Conservation (phyloP, 345 rosid genomes). For the Hibiscus trionum region DNA sequence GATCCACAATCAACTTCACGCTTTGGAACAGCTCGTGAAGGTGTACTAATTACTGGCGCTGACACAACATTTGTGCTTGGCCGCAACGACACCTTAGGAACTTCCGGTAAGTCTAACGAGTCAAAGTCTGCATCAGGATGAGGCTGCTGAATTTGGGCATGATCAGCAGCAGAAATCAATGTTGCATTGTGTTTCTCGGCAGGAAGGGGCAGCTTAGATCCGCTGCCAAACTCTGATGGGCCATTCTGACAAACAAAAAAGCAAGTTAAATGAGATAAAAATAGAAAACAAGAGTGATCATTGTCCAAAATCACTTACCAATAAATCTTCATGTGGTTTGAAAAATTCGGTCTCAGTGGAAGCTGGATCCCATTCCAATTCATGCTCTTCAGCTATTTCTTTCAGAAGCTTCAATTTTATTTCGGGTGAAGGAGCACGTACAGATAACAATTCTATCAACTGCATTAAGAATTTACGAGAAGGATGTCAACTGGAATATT, state of each 20-base stretch:
- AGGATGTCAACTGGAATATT: neutral
- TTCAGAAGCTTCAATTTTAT: slow-evolving; percentile 74
- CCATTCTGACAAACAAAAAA: slow-evolving; percentile 53
- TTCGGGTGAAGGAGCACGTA: slow-evolving; percentile 81
- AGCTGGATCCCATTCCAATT: slow-evolving; percentile 87
- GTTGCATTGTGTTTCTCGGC: slow-evolving; percentile 56
- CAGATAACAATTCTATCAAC: slow-evolving; percentile 80
- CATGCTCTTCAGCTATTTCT: slow-evolving; percentile 93
- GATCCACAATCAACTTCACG: slow-evolving; percentile 17
- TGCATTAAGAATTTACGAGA: slow-evolving; percentile 21
- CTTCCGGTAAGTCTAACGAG: slow-evolving; percentile 62
- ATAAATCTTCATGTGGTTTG: slow-evolving; percentile 82
- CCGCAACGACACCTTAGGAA: slow-evolving; percentile 45
- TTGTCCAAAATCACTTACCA: slow-evolving; percentile 40
- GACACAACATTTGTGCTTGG: slow-evolving; percentile 32
- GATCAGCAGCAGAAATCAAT: slow-evolving; percentile 23
- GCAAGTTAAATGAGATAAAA: slow-evolving; percentile 13
- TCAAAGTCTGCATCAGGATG: slow-evolving; percentile 57
- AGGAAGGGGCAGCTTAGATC: slow-evolving; percentile 65
- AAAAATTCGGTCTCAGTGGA: slow-evolving; percentile 73
- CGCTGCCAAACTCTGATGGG: slow-evolving; percentile 63
- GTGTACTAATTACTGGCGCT: slow-evolving; percentile 26
- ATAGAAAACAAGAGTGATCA: slow-evolving; percentile 7
- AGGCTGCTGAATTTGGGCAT: slow-evolving; percentile 27
- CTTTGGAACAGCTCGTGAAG: slow-evolving; percentile 11